Evolutionary conservation across 306 rosid genomes (phyloP), one percentile per base, ranked within the genome.

Genomic region (Ormosia emarginata): DNA sequence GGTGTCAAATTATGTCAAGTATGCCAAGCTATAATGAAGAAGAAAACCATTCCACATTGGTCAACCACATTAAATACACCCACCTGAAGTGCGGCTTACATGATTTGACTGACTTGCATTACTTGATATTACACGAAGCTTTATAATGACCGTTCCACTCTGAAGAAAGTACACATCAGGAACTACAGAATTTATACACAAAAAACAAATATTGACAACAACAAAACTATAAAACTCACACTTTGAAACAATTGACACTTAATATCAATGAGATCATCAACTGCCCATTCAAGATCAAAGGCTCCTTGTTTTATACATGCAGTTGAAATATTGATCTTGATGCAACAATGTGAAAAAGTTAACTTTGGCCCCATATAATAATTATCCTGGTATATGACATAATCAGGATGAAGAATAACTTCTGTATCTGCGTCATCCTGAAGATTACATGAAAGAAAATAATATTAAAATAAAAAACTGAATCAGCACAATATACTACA

Each of bases 331-430:
- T 86, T 84, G 72, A 95, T 80, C 91, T 91, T 89, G 86, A 95
- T 81, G 81, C 81, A 80, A 81, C 57, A 64, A 79, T 56, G 83
- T 69, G 95, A 93, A 86, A 95, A 95, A 7, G 88, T 90, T 62
- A 95, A 73, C 85, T 18, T 76, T 46, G 94, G 82, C 41, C 86
- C 91, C 43, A 80, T 75, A 79, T 86, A 91, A 86, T 91, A 88
- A 78, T 81, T 87, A 86, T 90, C 95, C 82, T 86, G 89, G 84
- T 88, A 95, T 77, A 83, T 58, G 84, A 93, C 75, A 86, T 89
- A 95, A 85, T 95, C 98, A 5, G 98, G 98, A 88, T 69, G 82
- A 59, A 95, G 97, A 75, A 95, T 88, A 75, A 95, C 91, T 66
- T 87, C 91, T 4, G 32, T 68, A 66, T 88, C 79, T 72, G 44